Evolutionary conservation across 176 grass and related monocot species (phyloP).

Genomic region (Pharus latifolius): DNA sequence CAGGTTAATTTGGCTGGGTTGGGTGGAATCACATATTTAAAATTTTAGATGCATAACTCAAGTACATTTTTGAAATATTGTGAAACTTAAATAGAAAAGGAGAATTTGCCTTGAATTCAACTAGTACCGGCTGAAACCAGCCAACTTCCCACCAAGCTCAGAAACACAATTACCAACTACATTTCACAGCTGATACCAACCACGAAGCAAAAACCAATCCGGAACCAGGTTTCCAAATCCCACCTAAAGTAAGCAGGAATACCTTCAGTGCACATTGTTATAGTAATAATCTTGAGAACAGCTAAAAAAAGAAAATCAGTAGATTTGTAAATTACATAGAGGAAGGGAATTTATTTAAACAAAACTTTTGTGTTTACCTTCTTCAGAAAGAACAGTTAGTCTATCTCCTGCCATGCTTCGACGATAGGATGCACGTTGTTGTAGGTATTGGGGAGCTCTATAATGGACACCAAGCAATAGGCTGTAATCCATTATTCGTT

Average conservation of each 20-base stretch:
- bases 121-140: neutral
- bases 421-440: slow-evolving; percentile 29
- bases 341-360: neutral
- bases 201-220: no score
- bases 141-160: no score
- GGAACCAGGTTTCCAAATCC: no score
- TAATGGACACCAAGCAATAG: slow-evolving; percentile 94
- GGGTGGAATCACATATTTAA: neutral
- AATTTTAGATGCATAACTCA: neutral
- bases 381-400: slow-evolving; percentile 72
- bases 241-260: no score
- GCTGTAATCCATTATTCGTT: slow-evolving; percentile 98
- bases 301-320: no score
- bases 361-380: slow-evolving; percentile 27
- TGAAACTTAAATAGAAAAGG: neutral
- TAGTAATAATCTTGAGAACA: no score
- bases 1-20: neutral
- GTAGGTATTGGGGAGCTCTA: slow-evolving; percentile 80
- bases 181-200: no score
- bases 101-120: neutral
- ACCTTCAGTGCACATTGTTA: no score
- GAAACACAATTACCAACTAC: neutral
- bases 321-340: no score
- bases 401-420: slow-evolving; percentile 46
- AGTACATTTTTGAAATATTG: neutral